Conservation (phyloP, 2,329 filamentous ascomycete genomes). For the Fusarium transvaalense region DNA sequence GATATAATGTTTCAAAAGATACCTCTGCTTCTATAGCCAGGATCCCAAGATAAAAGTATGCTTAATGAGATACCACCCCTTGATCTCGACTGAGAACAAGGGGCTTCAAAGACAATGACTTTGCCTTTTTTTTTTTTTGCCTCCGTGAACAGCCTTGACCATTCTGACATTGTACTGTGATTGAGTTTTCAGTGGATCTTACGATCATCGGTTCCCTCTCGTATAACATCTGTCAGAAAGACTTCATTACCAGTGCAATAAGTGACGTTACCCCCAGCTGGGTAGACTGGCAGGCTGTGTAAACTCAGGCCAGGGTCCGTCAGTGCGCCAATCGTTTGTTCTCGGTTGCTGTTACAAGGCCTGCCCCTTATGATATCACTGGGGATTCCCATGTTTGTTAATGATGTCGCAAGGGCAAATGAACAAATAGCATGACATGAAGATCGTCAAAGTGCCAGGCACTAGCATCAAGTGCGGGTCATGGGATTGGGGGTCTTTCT, state of each 20-base stretch:
- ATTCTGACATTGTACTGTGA: background rate
- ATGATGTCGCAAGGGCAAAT: slow-evolving; percentile 29
- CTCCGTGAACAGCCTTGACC: slow-evolving; percentile 4
- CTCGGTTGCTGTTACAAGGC: slow-evolving; percentile 22
- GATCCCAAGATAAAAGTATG: slow-evolving; percentile 47
- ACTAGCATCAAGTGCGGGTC: slow-evolving; percentile 39
- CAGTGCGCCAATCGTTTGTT: slow-evolving; percentile 20
- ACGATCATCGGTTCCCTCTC: slow-evolving; percentile 42
- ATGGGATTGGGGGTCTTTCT: background rate
- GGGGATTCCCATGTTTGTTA: slow-evolving; percentile 38
- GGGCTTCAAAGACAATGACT: slow-evolving; percentile 22
- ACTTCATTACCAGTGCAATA: slow-evolving; percentile 13
- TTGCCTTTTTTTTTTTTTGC: slow-evolving; percentile 1
- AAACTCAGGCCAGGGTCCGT: slow-evolving; percentile 17
- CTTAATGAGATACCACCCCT: slow-evolving; percentile 43
- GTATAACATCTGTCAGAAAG: slow-evolving; percentile 25
- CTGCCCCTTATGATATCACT: slow-evolving; percentile 39
- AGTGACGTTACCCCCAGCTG: slow-evolving; percentile 40
- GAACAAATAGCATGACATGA: slow-evolving; percentile 37
- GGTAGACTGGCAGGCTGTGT: slow-evolving; percentile 11
- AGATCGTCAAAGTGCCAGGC: slow-evolving; percentile 34
- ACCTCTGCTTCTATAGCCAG: slow-evolving; percentile 42
- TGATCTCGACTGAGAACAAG: slow-evolving; percentile 23
- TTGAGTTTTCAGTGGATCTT: slow-evolving; percentile 17
- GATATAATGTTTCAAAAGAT: slow-evolving; percentile 46